Evolutionary conservation across 1,284 basidiomycete species (phyloP).

Genomic region (Wallemia mellicola): DNA sequence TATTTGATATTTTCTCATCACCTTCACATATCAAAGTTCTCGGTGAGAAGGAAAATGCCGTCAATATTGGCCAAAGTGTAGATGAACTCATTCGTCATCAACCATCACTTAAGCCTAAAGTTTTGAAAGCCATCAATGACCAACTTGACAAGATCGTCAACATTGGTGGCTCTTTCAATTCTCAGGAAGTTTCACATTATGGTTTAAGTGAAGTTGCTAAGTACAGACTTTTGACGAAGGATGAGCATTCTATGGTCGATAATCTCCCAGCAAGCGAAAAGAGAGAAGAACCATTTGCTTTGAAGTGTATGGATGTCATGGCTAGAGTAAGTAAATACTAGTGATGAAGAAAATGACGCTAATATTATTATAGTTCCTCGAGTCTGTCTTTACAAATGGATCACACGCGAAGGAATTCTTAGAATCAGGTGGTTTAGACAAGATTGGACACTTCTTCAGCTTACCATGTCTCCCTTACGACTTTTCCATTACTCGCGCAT

Average conservation of each 20-base stretch:
- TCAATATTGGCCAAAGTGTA: slow-evolving; percentile 55
- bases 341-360: not conserved
- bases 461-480: slow-evolving; percentile 71
- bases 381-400: slow-evolving; percentile 69
- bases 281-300: not conserved
- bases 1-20: slow-evolving; percentile 63
- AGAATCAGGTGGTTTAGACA: slow-evolving; percentile 39
- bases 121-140: slow-evolving; percentile 41
- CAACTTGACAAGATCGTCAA: slow-evolving; percentile 42
- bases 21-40: slow-evolving; percentile 49
- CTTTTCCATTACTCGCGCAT: slow-evolving; percentile 50
- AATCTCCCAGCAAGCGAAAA: not conserved
- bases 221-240: slow-evolving; percentile 5
- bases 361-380: slow-evolving; percentile 34
- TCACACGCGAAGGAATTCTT: slow-evolving; percentile 75
- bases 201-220: not conserved
- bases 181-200: slow-evolving; percentile 23
- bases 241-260: slow-evolving; percentile 2
- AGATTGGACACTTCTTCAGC: slow-evolving; percentile 43
- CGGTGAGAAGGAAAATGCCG: slow-evolving; percentile 73
- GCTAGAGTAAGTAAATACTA: slow-evolving; percentile 21
- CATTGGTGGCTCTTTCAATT: slow-evolving; percentile 29
- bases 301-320: slow-evolving; percentile 24
- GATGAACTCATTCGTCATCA: slow-evolving; percentile 95
- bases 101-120: slow-evolving; percentile 46